Evolutionary conservation across 257 asterid genomes (phyloP).

Genomic region (Solanum stenotomum): DNA sequence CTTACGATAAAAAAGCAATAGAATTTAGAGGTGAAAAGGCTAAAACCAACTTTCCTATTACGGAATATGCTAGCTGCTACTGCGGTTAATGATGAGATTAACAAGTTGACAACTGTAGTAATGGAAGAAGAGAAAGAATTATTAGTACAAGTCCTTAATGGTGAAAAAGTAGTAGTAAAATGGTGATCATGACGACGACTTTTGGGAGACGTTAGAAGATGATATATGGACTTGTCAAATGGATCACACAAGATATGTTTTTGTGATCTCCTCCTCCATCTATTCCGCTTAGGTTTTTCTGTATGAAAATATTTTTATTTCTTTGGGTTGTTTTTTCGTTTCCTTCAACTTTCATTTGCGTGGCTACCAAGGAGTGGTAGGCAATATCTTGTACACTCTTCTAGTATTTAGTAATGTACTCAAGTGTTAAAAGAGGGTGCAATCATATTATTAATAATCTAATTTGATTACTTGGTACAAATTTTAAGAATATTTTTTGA

Average conservation of each 20-base stretch:
- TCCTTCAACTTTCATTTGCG: background rate
- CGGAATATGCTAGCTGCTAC: background rate
- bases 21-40: conserved; percentile 17
- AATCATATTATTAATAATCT: no score
- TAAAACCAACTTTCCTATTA: conserved; percentile 9
- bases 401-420: background rate
- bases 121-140: background rate
- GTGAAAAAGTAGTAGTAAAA: background rate
- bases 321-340: background rate
- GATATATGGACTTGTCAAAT: background rate
- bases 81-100: background rate
- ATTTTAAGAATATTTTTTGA: no score
- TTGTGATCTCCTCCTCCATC: no score
- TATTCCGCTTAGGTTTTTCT: no score
- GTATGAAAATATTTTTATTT: no score
- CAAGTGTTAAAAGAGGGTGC: background rate
- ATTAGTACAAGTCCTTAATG: background rate
- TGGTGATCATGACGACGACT: background rate
- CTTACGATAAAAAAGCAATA: conserved; percentile 12
- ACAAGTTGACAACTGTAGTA: background rate
- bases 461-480: no score
- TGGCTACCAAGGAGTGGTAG: background rate
- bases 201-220: background rate
- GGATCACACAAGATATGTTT: background rate
- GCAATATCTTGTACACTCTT: background rate